Percentiles rank a stretch among this genome's conserved stretches.
Conservation (phyloP, 2,329 filamentous ascomycete genomes). For the Alternaria angustiovoidea region DNA sequence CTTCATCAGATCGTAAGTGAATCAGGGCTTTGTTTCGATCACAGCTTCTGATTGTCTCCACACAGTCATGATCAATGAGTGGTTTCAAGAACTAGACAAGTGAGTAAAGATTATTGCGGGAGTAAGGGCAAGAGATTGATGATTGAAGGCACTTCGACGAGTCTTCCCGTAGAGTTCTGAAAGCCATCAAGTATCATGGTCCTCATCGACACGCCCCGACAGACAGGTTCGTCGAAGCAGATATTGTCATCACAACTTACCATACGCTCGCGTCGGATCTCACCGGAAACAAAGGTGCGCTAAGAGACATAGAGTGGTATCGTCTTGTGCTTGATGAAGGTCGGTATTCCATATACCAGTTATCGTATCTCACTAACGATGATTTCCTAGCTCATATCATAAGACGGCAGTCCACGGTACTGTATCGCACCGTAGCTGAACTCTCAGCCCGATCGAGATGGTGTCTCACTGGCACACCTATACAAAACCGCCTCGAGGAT, state of each 20-base stretch:
- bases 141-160: slow-evolving; percentile 33
- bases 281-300: slow-evolving; percentile 4
- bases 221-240: slow-evolving; percentile 23
- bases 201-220: slow-evolving; percentile 19
- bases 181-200: slow-evolving; percentile 37
- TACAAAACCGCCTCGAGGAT: slow-evolving; percentile 64
- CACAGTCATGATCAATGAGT: too few species aligned
- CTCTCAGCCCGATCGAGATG: slow-evolving; percentile 59
- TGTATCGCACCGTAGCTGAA: slow-evolving; percentile 54
- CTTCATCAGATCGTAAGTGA: too few species aligned
- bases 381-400: slow-evolving; percentile 58
- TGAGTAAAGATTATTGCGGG: too few species aligned
- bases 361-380: neutral
- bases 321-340: slow-evolving; percentile 44
- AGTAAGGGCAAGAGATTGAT: neutral
- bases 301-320: slow-evolving; percentile 39
- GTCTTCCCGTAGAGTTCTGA: slow-evolving; percentile 14
- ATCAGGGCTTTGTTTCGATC: too few species aligned
- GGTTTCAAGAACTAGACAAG: too few species aligned
- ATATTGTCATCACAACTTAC: slow-evolving; percentile 45
- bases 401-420: slow-evolving; percentile 57
- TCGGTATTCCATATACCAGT: neutral
- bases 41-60: too few species aligned
- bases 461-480: slow-evolving; percentile 52
- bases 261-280: slow-evolving; percentile 32